A percentile compares a stretch with the other conserved stretches of the same genome.
These are phyloP conservation scores for Acanthochlamys bracteata DNA, from an alignment of 106 monocot species.

Conservation along the genomic window DNA sequence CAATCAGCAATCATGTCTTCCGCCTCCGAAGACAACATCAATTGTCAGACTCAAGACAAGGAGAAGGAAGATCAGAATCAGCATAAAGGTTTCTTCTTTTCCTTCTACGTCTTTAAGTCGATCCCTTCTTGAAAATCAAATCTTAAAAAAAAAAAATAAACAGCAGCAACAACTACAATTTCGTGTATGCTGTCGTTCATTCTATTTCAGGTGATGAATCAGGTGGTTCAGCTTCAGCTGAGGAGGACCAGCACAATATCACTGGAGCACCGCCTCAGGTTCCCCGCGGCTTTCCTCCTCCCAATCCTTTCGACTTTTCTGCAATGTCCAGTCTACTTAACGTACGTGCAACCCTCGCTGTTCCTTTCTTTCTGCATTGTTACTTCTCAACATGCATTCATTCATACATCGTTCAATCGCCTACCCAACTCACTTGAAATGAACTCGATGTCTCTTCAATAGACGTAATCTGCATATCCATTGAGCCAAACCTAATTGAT, in stretches of 20 bases:
- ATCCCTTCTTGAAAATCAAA: neutral
- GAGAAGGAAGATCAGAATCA: neutral
- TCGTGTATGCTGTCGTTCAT: neutral
- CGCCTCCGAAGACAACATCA: neutral
- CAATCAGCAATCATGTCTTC: neutral
- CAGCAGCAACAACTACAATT: no score
- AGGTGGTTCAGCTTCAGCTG: neutral
- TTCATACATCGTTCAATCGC: neutral
- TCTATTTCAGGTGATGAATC: constrained; percentile 1
- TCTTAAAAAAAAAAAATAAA: no score
- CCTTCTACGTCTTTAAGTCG: neutral
- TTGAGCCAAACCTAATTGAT: no score
- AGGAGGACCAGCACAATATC: constrained; percentile 1
- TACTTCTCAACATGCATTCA: neutral
- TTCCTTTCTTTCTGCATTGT: neutral
- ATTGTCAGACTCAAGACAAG: no score
- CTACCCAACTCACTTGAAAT: no score
- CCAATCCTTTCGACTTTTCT: constrained; percentile 27
- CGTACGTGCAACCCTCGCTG: constrained; percentile 15
- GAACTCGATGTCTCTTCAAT: no score
- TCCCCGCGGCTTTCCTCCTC: constrained; percentile 1
- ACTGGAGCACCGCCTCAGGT: neutral
- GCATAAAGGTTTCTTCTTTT: neutral
- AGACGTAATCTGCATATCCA: no score
- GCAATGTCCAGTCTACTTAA: constrained; percentile 33